phyloP scores from a whole-genome alignment of 140 eudicot species.

The Stevia rebaudiana region DNA sequence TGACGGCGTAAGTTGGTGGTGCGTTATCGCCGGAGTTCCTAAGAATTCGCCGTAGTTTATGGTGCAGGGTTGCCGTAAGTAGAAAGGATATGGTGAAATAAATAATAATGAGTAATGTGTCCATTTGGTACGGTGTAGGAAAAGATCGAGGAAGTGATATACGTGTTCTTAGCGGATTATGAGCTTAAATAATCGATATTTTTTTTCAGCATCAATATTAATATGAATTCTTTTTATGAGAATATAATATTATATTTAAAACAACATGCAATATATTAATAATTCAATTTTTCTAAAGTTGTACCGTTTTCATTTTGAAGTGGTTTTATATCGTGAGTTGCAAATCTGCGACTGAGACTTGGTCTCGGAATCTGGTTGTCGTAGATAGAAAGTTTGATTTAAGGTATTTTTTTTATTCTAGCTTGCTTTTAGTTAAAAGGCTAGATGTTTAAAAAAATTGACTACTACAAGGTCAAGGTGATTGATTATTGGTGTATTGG shows the following conservation, averaged over 20 bases:
- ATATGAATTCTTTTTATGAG: neutral
- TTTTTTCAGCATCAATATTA: neutral
- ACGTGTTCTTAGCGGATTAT: no score
- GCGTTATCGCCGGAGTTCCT: neutral
- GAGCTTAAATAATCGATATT: no score
- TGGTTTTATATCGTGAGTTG: neutral
- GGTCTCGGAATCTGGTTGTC: constrained; percentile 8
- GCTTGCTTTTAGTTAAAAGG: neutral
- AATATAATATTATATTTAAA: no score
- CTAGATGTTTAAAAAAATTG: constrained; percentile 1
- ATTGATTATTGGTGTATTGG: no score
- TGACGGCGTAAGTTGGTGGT: constrained; percentile 30
- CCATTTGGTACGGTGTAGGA: constrained; percentile 11
- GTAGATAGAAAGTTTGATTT: constrained; percentile 8
- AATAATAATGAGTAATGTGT: neutral
- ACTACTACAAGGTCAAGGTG: no score
- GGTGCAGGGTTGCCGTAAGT: constrained; percentile 1
- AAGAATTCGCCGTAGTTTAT: constrained; percentile 8
- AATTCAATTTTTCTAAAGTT: neutral
- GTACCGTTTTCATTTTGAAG: neutral
- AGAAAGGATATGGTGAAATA: constrained; percentile 4
- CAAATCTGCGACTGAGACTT: neutral
- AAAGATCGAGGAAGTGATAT: neutral
- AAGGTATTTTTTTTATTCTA: neutral
- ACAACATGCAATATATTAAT: neutral